These are phyloP conservation scores for Globisporangium emineosum DNA, from an alignment of 352 stramenopile species.

Conservation along the genomic window DNA sequence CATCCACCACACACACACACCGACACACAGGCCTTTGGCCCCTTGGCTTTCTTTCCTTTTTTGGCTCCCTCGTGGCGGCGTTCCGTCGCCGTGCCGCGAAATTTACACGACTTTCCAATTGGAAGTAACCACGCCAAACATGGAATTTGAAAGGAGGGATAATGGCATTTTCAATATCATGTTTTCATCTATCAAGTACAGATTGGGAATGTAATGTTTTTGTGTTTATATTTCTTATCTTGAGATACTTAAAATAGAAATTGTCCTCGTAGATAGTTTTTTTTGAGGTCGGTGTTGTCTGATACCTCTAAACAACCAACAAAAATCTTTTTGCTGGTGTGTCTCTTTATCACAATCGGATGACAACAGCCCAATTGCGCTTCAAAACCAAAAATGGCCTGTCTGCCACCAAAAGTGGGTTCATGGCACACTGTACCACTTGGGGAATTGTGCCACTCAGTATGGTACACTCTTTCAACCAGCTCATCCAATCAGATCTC, in stretches of 20 bases:
- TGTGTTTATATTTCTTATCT: no score
- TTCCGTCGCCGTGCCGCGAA: slow-evolving; percentile 17
- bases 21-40: not conserved
- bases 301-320: not conserved
- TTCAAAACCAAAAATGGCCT: not conserved
- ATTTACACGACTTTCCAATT: slow-evolving; percentile 16
- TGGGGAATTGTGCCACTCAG: not conserved
- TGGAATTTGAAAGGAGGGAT: no score
- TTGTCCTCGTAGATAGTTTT: no score
- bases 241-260: no score
- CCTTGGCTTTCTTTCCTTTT: slow-evolving; percentile 10
- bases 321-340: slow-evolving; percentile 1
- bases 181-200: not conserved
- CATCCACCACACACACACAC: not conserved
- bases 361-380: not conserved
- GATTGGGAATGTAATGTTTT: no score
- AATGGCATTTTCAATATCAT: not conserved
- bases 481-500: not conserved
- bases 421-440: slow-evolving; percentile 9
- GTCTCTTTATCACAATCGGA: slow-evolving; percentile 5
- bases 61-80: not conserved
- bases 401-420: slow-evolving; percentile 15
- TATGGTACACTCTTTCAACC: not conserved
- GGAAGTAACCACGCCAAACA: not conserved
- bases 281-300: not conserved